Evolutionary conservation across 2,329 filamentous ascomycete genomes (phyloP), one percentile per base, ranked within the genome.

Genomic region (Cercospora berteroae): DNA sequence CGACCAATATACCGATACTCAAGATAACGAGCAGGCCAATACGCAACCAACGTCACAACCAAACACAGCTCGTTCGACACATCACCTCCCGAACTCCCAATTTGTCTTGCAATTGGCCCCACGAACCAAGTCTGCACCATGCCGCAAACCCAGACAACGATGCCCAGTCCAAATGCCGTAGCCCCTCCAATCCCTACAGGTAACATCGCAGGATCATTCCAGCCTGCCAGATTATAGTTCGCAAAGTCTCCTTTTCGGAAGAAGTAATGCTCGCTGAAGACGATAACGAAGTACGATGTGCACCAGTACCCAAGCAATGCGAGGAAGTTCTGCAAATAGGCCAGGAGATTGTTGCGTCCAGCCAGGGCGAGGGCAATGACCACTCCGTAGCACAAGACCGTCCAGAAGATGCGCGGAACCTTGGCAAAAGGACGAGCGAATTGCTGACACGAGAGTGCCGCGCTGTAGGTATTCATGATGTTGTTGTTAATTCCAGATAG

Each of bases 101-200:
- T 85, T 64, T 83, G 75, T 60, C 79, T 80, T 2, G 86, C 87
- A 66, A 90, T 77, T 0, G 88, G 89, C 0, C 89, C 89, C 16
- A 74, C 69, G 61, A 74, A 72, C 68, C 66, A 65, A 48, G 74
- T 75, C 69, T 76, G 68, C 8, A 73, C 74, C 86, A 89, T 88
- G 1, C 86, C 87, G 73, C 88, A 78, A 23, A 86, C 79, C 78
- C 84, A 86, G 7, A 77, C 78, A 5, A 80, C 68, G 1, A 80
- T 75, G 5, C 80, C 80, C 0, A 81, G 67, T 1, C 74, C 71
- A 61, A 83, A 80, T 4, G 80, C 78, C 1, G 74, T 67, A 5
- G 77, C 76, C 2, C 77, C 81, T 6, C 81, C 81, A 57, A 81
- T 75, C 7, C 82, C 82, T 6, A 78, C 64, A 0, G 82, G 82